These are phyloP conservation scores for Actinomucor elegans DNA, from an alignment of 371 early-diverging fungal species.

Conservation along the genomic window DNA sequence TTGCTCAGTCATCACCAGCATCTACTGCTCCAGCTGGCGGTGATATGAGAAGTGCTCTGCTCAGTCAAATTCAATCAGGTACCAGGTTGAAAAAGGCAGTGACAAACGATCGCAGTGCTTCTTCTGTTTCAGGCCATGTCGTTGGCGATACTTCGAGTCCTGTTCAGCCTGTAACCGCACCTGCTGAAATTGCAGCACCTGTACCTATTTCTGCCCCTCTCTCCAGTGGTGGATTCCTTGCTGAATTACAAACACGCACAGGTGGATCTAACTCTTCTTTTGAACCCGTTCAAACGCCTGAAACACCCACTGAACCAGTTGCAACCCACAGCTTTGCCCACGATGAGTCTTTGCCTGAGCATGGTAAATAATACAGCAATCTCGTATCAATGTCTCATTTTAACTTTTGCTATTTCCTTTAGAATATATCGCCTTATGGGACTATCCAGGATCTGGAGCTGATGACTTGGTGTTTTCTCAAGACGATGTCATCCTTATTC, in stretches of 20 bases:
- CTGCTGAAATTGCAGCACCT: constrained; percentile 24
- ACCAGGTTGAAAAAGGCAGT: constrained; percentile 28
- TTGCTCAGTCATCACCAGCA: constrained; percentile 15
- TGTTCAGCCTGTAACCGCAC: constrained; percentile 3
- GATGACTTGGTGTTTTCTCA: constrained; percentile 43
- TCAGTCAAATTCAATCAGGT: constrained; percentile 47
- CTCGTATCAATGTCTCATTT: neutral
- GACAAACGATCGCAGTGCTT: constrained; percentile 47
- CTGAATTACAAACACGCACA: constrained; percentile 39
- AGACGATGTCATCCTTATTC: constrained; percentile 40
- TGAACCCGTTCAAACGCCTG: neutral
- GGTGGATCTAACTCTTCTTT: constrained; percentile 1
- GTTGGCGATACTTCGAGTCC: constrained; percentile 4
- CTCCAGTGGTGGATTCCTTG: constrained; percentile 33
- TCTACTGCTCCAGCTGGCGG: constrained; percentile 15
- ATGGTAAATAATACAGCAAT: neutral
- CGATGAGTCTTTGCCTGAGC: neutral
- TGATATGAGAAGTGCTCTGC: constrained; percentile 33
- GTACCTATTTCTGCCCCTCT: constrained; percentile 63
- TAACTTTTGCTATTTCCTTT: neutral
- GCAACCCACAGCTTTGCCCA: neutral
- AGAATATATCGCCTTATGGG: constrained; percentile 42
- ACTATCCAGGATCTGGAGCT: constrained; percentile 33
- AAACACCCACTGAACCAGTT: neutral
- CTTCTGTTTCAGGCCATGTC: constrained; percentile 36